These are phyloP conservation scores for Colletotrichum filicis DNA, from an alignment of 2,329 filamentous ascomycete genomes.

Conservation along the genomic window DNA sequence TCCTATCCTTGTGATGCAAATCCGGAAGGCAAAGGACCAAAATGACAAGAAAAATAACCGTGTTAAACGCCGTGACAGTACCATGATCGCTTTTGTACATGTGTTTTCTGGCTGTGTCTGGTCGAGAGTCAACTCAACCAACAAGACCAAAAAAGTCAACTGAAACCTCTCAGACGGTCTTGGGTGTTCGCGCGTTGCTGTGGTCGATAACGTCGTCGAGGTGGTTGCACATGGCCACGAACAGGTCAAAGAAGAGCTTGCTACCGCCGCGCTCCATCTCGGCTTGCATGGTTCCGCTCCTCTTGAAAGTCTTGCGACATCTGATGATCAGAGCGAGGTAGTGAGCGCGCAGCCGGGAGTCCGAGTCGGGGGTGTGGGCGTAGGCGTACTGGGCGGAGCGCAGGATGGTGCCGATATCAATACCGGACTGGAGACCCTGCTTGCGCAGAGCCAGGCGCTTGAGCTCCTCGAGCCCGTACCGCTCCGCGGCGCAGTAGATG, in stretches of 20 bases:
- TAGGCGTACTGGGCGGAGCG: conserved; percentile 95
- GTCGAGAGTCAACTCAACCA: conserved; percentile 11
- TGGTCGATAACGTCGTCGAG: conserved; percentile 95
- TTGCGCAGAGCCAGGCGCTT: conserved; percentile 92
- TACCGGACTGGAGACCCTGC: conserved; percentile 92
- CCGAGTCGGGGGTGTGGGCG: conserved; percentile 91
- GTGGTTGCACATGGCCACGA: conserved; percentile 98
- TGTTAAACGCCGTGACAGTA: conserved; percentile 27
- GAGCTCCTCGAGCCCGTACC: conserved; percentile 91
- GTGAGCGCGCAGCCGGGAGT: conserved; percentile 93
- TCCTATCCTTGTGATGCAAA: conserved; percentile 28
- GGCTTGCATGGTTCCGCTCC: conserved; percentile 97
- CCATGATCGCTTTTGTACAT: conserved; percentile 33
- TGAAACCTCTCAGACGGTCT: conserved; percentile 60
- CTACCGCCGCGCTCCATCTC: conserved; percentile 94
- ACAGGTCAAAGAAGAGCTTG: conserved; percentile 98
- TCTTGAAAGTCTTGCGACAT: conserved; percentile 97
- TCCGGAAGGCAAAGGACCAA: conserved; percentile 20
- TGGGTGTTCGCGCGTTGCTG: conserved; percentile 73
- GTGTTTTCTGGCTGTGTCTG: conserved; percentile 16
- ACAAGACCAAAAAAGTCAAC: background rate
- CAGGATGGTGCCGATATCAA: conserved; percentile 91
- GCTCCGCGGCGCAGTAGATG: conserved; percentile 92
- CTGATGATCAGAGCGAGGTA: conserved; percentile 98
- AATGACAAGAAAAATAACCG: conserved; percentile 31